Evolutionary conservation across 768 basidiomycete genomes (phyloP), one percentile per base, ranked within the genome.

Genomic region (Mycena albidolilacea): DNA sequence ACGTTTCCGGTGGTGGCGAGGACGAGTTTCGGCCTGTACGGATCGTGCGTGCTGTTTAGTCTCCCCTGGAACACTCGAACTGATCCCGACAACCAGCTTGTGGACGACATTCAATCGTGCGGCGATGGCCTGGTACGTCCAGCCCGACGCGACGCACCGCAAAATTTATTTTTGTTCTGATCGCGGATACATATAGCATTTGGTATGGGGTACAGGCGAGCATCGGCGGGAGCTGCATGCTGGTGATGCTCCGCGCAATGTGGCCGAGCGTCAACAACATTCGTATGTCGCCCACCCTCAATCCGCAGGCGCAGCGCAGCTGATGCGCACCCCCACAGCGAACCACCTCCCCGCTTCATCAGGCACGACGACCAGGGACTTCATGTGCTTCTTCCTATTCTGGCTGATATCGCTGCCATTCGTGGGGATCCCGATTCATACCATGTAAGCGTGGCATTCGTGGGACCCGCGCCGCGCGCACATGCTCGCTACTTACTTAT

Each of bases 311-410:
- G 35, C 54, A 17, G 19, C 38, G 23, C n/a, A 37, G 14, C 64
- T 55, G n/a, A 70, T 55, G 10, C 57, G 14, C 38, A 7, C 39
- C n/a, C 38, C 35, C 30, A 30, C 75, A 93, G 90, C 89, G 35
- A 95, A 95, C 84, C 85, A 87, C 70, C 86, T 95, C 77, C 91
- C 93, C n/a, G 87, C 84, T 30, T 91, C 90, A 14, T 90, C 93
- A 71, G 93, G 94, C 55, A 95, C 90, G 41, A 92, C 86, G 67
- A 91, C 92, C n/a, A 87, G 88, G 65, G 90, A 93, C 82, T 93
- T 92, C 76, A 83, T 94, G 84, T 90, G 90, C 75, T 96, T 96
- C 89, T 92, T 96, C 86, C 85, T 96, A 70, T 97, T 95, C 86
- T 96, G 93, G 92, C 82, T 95, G 37, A 86, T 94, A 48, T 93